Evolutionary conservation across 1,284 basidiomycete genomes (phyloP).

Genomic region (Ganoderma boninense): DNA sequence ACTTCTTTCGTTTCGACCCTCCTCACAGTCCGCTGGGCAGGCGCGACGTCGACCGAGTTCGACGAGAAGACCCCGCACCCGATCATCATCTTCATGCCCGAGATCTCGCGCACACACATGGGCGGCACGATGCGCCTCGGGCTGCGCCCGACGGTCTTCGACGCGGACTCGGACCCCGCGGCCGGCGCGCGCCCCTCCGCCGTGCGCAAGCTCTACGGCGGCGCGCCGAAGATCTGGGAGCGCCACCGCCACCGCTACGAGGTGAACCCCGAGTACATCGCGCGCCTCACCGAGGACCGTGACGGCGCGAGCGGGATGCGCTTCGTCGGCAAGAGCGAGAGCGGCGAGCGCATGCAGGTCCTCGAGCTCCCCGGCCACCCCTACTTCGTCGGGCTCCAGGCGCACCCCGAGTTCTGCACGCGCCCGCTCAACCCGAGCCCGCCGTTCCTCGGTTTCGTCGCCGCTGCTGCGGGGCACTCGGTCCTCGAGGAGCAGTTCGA

Average conservation of each 20-base stretch:
- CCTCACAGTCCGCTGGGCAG: conserved; percentile 47
- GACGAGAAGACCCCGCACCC: conserved; percentile 67
- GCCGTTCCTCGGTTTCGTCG: conserved; percentile 95
- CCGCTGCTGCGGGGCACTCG: conserved; percentile 75
- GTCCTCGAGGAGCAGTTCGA: conserved; percentile 83
- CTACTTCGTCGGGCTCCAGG: conserved; percentile 95
- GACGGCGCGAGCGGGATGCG: conserved; percentile 63
- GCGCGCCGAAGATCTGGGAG: conserved; percentile 90
- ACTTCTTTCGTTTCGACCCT: background rate
- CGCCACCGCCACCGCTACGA: conserved; percentile 98
- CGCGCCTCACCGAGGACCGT: conserved; percentile 62
- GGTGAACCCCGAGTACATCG: conserved; percentile 91
- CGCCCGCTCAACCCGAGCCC: conserved; percentile 98
- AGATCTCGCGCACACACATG: conserved; percentile 97
- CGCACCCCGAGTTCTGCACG: conserved; percentile 98
- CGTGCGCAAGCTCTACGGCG: conserved; percentile 87
- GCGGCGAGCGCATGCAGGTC: conserved; percentile 97
- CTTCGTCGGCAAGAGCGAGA: conserved; percentile 96
- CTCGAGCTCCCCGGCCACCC: conserved; percentile 93
- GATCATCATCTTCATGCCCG: conserved; percentile 98
- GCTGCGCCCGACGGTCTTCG: conserved; percentile 93
- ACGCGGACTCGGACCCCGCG: conserved; percentile 50
- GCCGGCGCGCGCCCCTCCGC: conserved; percentile 64
- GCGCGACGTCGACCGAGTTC: conserved; percentile 92
- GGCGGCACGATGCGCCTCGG: conserved; percentile 99